Conservation (phyloP, 1,284 basidiomycete genomes). For the Tremellales sp. region DNA sequence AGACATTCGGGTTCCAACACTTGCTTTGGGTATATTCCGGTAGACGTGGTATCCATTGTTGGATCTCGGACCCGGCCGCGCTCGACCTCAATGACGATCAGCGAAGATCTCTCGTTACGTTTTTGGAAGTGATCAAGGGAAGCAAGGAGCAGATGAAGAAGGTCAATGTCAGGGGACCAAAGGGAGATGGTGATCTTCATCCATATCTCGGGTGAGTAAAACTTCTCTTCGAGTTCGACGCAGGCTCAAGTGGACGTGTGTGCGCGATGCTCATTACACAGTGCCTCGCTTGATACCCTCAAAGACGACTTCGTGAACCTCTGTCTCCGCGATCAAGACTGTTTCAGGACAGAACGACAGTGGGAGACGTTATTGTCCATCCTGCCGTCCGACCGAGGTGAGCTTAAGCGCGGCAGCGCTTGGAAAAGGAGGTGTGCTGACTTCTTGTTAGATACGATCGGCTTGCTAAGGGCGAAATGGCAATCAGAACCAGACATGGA, state of each 20-base stretch:
- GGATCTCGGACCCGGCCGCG: conserved; percentile 89
- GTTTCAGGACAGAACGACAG: conserved; percentile 67
- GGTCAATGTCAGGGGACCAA: conserved; percentile 60
- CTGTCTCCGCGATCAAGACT: conserved; percentile 80
- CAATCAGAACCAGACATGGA: conserved; percentile 54
- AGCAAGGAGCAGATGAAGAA: conserved; percentile 80
- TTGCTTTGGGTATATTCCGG: conserved; percentile 99
- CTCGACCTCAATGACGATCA: conserved; percentile 88
- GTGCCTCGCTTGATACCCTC: conserved; percentile 59
- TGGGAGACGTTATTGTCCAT: conserved; percentile 72
- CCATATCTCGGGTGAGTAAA: conserved; percentile 68
- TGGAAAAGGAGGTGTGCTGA: neutral
- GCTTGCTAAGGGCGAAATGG: conserved; percentile 62
- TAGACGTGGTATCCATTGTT: conserved; percentile 94
- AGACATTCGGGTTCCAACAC: conserved; percentile 70
- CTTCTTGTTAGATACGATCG: conserved; percentile 48
- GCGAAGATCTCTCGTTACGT: conserved; percentile 77
- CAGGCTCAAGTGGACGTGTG: too few relatives aligned
- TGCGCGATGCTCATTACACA: too few relatives aligned
- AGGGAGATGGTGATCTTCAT: conserved; percentile 57
- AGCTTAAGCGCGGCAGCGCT: conserved; percentile 9
- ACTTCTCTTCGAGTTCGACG: neutral
- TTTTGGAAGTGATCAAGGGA: conserved; percentile 80
- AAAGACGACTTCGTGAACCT: conserved; percentile 61
- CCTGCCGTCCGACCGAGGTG: conserved; percentile 60